phyloP scores from a whole-genome alignment of 768 basidiomycete species.

The Thelephora ganbajun region DNA sequence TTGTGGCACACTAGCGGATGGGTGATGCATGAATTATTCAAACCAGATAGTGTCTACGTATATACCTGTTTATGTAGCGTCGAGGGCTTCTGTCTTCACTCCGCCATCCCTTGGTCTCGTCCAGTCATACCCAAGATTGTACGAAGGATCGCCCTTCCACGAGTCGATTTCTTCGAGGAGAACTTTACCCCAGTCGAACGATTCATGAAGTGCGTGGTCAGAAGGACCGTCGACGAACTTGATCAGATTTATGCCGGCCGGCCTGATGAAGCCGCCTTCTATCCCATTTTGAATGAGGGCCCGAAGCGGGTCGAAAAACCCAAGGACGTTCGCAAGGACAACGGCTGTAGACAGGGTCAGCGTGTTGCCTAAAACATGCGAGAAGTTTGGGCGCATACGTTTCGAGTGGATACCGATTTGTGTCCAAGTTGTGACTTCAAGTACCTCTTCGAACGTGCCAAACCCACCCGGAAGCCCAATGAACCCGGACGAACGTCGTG shows the following conservation, averaged over 20 bases:
- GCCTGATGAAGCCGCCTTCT: conserved; percentile 60
- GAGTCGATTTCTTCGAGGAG: conserved; percentile 46
- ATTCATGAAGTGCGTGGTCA: conserved; percentile 33
- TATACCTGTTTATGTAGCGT: neutral
- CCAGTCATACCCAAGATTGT: neutral
- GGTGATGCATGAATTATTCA: no score
- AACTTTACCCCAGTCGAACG: conserved; percentile 69
- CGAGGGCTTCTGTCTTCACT: neutral
- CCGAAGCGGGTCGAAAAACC: conserved; percentile 76
- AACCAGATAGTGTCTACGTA: no score
- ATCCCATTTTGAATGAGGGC: conserved; percentile 55
- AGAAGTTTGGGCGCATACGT: conserved; percentile 31
- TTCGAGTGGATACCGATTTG: conserved; percentile 81
- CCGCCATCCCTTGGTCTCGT: neutral
- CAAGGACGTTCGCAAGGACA: conserved; percentile 72
- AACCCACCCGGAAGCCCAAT: conserved; percentile 86
- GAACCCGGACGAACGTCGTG: conserved; percentile 65
- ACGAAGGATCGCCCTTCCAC: conserved; percentile 26
- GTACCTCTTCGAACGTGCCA: conserved; percentile 90
- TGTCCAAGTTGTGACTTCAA: conserved; percentile 92
- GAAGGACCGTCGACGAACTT: conserved; percentile 65
- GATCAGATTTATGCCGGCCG: conserved; percentile 45
- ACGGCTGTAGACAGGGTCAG: conserved; percentile 40
- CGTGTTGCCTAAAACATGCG: neutral
- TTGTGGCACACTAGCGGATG: no score